Evolutionary conservation across 2,329 filamentous ascomycete genomes (phyloP).

Genomic region (Fusarium chlamydosporum): DNA sequence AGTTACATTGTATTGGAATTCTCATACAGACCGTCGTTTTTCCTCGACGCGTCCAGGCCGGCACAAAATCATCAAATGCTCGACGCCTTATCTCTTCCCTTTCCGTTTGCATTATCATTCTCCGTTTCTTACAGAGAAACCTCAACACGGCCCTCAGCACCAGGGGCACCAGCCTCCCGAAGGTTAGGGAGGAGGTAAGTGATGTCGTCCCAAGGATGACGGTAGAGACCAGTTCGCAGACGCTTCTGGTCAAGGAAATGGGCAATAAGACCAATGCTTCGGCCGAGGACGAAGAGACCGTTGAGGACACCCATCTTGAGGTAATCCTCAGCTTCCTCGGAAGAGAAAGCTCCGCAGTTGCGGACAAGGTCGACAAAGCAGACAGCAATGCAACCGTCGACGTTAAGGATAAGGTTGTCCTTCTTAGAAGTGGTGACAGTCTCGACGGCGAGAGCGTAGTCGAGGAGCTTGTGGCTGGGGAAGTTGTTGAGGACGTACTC

Average conservation of each 20-base stretch:
- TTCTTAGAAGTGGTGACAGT: slow-evolving; percentile 99
- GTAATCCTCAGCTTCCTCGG: slow-evolving; percentile 98
- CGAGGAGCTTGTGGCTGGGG: slow-evolving; percentile 97
- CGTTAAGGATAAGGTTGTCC: slow-evolving; percentile 99
- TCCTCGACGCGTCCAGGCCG: slow-evolving; percentile 49
- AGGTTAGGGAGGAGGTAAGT: slow-evolving; percentile 92
- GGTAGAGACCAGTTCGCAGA: slow-evolving; percentile 97
- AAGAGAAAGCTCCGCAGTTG: slow-evolving; percentile 96
- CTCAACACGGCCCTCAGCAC: slow-evolving; percentile 89
- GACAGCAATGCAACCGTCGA: slow-evolving; percentile 97
- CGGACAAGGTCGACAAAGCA: slow-evolving; percentile 98
- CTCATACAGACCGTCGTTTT: slow-evolving; percentile 56
- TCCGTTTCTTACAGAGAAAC: slow-evolving; percentile 75
- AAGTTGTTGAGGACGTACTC: slow-evolving; percentile 98
- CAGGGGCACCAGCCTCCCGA: slow-evolving; percentile 76
- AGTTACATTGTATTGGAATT: slow-evolving; percentile 56
- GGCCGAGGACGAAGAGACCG: slow-evolving; percentile 97
- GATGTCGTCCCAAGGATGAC: slow-evolving; percentile 99
- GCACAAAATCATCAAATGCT: slow-evolving; percentile 55
- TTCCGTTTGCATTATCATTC: slow-evolving; percentile 49
- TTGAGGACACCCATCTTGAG: slow-evolving; percentile 99
- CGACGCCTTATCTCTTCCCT: slow-evolving; percentile 51
- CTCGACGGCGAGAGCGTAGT: slow-evolving; percentile 98
- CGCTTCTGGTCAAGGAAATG: slow-evolving; percentile 99
- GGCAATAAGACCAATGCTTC: slow-evolving; percentile 98